Evolutionary conservation across 768 basidiomycete genomes (phyloP).

Genomic region (Lactarius deliciosus): DNA sequence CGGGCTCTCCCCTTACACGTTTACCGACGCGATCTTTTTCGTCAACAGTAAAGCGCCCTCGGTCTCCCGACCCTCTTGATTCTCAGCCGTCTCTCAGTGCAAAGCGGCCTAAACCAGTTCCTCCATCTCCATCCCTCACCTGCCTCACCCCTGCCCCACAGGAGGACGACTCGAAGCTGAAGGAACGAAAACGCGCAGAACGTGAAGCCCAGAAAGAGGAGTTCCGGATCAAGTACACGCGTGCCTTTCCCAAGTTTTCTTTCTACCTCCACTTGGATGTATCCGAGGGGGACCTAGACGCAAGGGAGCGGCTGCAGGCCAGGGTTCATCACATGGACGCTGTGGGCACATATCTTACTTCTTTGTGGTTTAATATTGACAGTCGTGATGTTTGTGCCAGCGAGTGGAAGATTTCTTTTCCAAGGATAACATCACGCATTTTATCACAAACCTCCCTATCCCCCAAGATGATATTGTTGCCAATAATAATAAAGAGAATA

Average conservation of each 20-base stretch:
- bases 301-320: conserved; percentile 46
- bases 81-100: conserved; percentile 25
- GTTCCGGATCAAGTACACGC: conserved; percentile 29
- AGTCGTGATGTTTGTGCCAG: conserved; percentile 44
- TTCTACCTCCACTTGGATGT: conserved; percentile 74
- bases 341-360: conserved; percentile 49
- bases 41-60: conserved; percentile 25
- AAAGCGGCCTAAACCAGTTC: conserved; percentile 25
- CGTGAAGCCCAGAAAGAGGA: conserved; percentile 30
- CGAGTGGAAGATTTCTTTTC: conserved; percentile 88
- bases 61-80: conserved; percentile 29
- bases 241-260: conserved; percentile 71
- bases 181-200: conserved; percentile 28
- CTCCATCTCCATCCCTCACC: conserved; percentile 21
- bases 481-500: conserved; percentile 65
- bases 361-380: conserved; percentile 9
- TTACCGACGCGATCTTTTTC: conserved; percentile 23
- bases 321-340: conserved; percentile 70
- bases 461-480: conserved; percentile 36
- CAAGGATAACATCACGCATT: conserved; percentile 72
- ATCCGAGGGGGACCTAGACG: conserved; percentile 50
- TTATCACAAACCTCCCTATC: conserved; percentile 65
- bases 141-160: conserved; percentile 3
- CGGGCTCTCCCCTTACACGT: conserved; percentile 24
- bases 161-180: conserved; percentile 26